A percentile compares a stretch with the other conserved stretches of the same genome.
These are phyloP conservation scores for Fusarium drepaniforme DNA, from an alignment of 2,329 filamentous ascomycete species.

Conservation along the genomic window DNA sequence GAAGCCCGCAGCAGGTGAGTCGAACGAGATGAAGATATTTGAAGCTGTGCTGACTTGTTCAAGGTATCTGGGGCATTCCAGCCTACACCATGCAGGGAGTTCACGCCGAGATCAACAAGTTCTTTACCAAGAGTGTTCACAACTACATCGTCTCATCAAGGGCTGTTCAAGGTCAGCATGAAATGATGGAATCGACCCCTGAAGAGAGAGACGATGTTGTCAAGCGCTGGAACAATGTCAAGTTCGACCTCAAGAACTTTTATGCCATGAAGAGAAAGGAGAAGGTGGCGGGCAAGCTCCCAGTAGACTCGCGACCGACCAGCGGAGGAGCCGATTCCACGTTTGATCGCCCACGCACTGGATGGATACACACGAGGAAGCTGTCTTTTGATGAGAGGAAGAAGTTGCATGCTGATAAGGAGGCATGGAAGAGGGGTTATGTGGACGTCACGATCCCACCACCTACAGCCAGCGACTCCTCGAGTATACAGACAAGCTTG, in stretches of 20 bases:
- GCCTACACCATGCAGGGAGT: conserved; percentile 88
- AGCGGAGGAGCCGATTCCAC: conserved; percentile 25
- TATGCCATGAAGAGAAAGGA: conserved; percentile 65
- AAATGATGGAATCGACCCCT: conserved; percentile 64
- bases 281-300: conserved; percentile 51
- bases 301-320: conserved; percentile 33
- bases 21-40: background rate
- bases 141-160: conserved; percentile 85
- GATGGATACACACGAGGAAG: conserved; percentile 63
- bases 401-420: conserved; percentile 62
- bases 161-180: conserved; percentile 79
- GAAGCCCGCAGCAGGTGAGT: conserved; percentile 82
- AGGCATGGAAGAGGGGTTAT: conserved; percentile 52
- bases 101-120: conserved; percentile 80
- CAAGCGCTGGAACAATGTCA: conserved; percentile 71
- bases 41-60: background rate
- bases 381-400: conserved; percentile 64
- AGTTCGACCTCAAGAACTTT: conserved; percentile 71
- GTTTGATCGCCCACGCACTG: conserved; percentile 52
- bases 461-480: conserved; percentile 24
- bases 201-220: conserved; percentile 76
- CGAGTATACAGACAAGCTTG: conserved; percentile 17
- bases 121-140: conserved; percentile 77
- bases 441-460: conserved; percentile 30
- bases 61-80: conserved; percentile 76